phyloP scores from a whole-genome alignment of 306 rosid genomes.

The Cicer judaicum region DNA sequence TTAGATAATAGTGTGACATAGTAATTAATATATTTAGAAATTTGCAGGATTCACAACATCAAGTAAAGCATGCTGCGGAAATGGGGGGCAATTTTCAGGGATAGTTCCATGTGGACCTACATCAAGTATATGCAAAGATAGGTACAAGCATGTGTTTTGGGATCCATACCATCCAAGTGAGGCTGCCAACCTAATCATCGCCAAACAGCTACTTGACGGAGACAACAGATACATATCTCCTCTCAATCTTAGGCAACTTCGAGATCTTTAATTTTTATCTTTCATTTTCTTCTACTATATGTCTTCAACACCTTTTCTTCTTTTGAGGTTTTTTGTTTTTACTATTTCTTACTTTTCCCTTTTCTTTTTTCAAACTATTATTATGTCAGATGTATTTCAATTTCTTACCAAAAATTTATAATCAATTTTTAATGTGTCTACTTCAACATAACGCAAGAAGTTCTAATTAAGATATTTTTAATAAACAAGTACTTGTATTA shows the following conservation, averaged over 20 bases:
- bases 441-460: too few relatives aligned
- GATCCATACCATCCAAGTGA: slow-evolving; percentile 98
- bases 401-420: too few relatives aligned
- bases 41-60: slow-evolving; percentile 76
- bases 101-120: slow-evolving; percentile 93
- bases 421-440: too few relatives aligned
- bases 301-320: too few relatives aligned
- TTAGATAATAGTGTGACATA: too few relatives aligned
- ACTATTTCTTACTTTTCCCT: too few relatives aligned
- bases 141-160: slow-evolving; percentile 85
- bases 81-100: slow-evolving; percentile 94
- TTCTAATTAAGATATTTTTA: too few relatives aligned
- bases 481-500: too few relatives aligned
- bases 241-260: slow-evolving; percentile 79
- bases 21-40: not conserved
- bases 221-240: slow-evolving; percentile 72
- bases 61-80: slow-evolving; percentile 86
- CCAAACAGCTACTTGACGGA: slow-evolving; percentile 82
- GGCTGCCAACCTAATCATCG: slow-evolving; percentile 78
- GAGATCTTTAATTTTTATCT: slow-evolving; percentile 53
- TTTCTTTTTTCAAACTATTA: too few relatives aligned
- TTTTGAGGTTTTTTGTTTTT: too few relatives aligned
- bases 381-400: too few relatives aligned
- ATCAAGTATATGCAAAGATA: slow-evolving; percentile 73
- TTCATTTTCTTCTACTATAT: not conserved